phyloP scores from a whole-genome alignment of 306 rosid species.

The Cicer bijugum region DNA sequence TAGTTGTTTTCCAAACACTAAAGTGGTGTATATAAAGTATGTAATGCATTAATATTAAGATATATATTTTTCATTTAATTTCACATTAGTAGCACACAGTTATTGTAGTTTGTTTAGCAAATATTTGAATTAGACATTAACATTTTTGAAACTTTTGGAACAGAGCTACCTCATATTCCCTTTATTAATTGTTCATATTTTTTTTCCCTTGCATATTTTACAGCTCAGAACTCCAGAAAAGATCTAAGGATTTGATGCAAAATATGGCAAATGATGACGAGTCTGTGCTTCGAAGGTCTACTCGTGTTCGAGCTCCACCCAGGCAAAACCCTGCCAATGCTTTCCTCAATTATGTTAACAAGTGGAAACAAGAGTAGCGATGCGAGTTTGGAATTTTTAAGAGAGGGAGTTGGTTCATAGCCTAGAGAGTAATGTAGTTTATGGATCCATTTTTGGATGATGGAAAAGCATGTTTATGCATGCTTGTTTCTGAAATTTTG shows the following conservation, averaged over 20 bases:
- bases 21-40: not conserved
- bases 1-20: conserved; percentile 2
- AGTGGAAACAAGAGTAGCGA: conserved; percentile 74
- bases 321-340: conserved; percentile 80
- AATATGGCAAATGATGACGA: conserved; percentile 68
- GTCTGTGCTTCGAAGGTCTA: conserved; percentile 80
- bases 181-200: not conserved
- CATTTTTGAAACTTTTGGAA: conserved; percentile 10
- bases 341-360: conserved; percentile 80
- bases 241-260: conserved; percentile 64
- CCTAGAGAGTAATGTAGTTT: conserved; percentile 38
- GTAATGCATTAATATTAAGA: conserved; percentile 1
- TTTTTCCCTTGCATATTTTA: conserved; percentile 35
- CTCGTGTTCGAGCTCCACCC: conserved; percentile 93
- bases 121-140: not conserved
- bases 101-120: not conserved
- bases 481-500: conserved; percentile 53
- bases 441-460: conserved; percentile 37
- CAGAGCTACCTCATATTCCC: conserved; percentile 6
- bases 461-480: conserved; percentile 44
- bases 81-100: not conserved
- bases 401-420: conserved; percentile 18
- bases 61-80: not conserved
- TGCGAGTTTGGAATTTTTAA: conserved; percentile 4
- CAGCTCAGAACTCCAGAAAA: conserved; percentile 71